Evolutionary conservation across 176 grass and related monocot species (phyloP).

Genomic region (Carex pumila): DNA sequence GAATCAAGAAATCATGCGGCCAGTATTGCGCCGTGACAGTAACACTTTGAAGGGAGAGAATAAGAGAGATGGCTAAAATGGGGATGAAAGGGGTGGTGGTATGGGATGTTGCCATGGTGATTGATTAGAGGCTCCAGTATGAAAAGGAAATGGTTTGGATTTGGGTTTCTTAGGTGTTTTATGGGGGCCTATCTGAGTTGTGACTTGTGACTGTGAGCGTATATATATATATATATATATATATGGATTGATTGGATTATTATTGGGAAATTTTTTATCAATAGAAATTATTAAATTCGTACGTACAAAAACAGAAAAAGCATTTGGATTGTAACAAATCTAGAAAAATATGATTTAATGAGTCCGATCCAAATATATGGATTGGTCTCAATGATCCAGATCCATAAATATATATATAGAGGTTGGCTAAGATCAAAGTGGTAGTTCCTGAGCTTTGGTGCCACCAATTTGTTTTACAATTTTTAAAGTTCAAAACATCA

Average conservation of each 20-base stretch:
- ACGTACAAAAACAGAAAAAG: too few species aligned
- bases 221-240: slow-evolving; percentile 14
- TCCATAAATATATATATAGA: too few species aligned
- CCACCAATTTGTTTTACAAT: too few species aligned
- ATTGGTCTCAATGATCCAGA: too few species aligned
- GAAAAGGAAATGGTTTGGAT: background rate
- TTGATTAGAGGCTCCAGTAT: background rate
- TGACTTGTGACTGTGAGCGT: slow-evolving; percentile 6
- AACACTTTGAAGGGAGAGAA: slow-evolving; percentile 4
- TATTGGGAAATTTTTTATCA: too few species aligned
- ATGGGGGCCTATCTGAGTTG: background rate
- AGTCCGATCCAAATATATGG: too few species aligned
- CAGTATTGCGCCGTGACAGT: background rate
- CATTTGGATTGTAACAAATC: too few species aligned
- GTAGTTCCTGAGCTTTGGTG: too few species aligned
- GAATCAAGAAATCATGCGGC: slow-evolving; percentile 33
- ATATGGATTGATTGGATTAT: slow-evolving; percentile 7
- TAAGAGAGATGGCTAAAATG: slow-evolving; percentile 16
- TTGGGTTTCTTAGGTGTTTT: background rate
- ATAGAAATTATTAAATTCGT: too few species aligned
- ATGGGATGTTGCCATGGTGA: slow-evolving; percentile 22
- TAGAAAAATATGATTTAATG: too few species aligned
- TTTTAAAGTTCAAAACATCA: too few species aligned
- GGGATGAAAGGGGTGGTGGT: background rate
- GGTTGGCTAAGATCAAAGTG: too few species aligned